Evolutionary conservation across 257 asterid genomes (phyloP).

Genomic region (Ligustrum vulgare): DNA sequence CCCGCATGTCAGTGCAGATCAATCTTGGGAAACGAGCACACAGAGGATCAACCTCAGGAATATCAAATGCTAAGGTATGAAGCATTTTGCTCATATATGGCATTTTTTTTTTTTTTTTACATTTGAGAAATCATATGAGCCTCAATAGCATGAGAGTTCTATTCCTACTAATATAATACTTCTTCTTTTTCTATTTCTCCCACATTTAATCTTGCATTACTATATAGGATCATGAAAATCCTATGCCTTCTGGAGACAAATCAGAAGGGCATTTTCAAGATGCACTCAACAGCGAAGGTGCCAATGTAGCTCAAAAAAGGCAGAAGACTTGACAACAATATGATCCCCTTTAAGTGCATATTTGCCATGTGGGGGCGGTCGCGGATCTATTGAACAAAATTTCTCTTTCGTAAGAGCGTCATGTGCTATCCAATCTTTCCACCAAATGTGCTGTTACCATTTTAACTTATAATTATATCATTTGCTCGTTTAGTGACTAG

Average conservation of each 20-base stretch:
- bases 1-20: slow-evolving; percentile 81
- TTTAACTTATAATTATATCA: background rate
- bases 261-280: slow-evolving; percentile 41
- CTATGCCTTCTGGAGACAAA: slow-evolving; percentile 46
- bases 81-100: background rate
- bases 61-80: slow-evolving; percentile 45
- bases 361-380: background rate
- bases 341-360: background rate
- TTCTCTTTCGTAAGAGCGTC: too few relatives aligned
- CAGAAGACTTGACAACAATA: background rate
- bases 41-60: slow-evolving; percentile 40
- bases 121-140: too few relatives aligned
- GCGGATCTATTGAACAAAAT: too few relatives aligned
- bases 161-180: too few relatives aligned
- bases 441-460: background rate
- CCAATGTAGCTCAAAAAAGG: background rate
- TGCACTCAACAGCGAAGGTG: slow-evolving; percentile 23
- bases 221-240: slow-evolving; percentile 50
- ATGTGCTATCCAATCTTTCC: background rate
- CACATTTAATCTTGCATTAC: background rate
- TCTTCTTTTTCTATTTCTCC: background rate
- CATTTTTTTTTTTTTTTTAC: background rate
- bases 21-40: slow-evolving; percentile 78
- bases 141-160: too few relatives aligned
- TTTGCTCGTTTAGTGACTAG: background rate